Percentiles rank a stretch among this genome's conserved stretches.
Conservation (phyloP, 23 red algal genomes). For the Agarophyton chilense region DNA sequence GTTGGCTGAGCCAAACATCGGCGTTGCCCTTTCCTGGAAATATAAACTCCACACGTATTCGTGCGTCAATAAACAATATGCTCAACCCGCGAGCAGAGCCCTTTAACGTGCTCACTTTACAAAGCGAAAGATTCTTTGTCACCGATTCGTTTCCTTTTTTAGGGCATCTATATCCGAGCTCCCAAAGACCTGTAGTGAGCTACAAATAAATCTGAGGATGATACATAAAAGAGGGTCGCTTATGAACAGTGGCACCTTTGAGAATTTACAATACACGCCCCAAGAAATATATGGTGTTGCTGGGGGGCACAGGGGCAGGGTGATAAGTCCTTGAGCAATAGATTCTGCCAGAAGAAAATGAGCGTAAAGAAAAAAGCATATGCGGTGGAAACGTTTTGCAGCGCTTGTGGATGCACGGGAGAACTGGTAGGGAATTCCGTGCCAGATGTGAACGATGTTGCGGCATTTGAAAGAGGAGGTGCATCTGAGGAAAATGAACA, state of each 20-base stretch:
- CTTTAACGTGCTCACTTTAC: slow-evolving; percentile 39
- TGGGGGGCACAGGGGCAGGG: slow-evolving; percentile 3
- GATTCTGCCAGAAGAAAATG: background rate
- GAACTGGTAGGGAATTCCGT: background rate
- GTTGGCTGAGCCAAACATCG: slow-evolving; percentile 49
- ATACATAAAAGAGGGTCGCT: slow-evolving; percentile 45
- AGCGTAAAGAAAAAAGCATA: background rate
- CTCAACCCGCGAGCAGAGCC: slow-evolving; percentile 48
- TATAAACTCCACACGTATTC: slow-evolving; percentile 35
- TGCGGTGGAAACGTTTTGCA: background rate
- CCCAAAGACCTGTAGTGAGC: slow-evolving; percentile 46
- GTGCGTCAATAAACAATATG: slow-evolving; percentile 18
- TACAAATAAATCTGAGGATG: slow-evolving; percentile 32
- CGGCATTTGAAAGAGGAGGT: background rate
- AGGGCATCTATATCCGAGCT: background rate
- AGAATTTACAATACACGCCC: slow-evolving; percentile 67
- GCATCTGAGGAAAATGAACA: too few relatives aligned
- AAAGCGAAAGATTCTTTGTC: background rate
- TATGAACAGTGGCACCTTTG: slow-evolving; percentile 31
- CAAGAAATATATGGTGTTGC: slow-evolving; percentile 55
- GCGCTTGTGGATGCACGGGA: background rate
- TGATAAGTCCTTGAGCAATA: background rate
- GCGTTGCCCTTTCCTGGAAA: slow-evolving; percentile 39
- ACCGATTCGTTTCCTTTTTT: slow-evolving; percentile 3
- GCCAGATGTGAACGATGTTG: background rate